Conservation (phyloP, 2,329 filamentous ascomycete genomes). For the Claviceps sp. region DNA sequence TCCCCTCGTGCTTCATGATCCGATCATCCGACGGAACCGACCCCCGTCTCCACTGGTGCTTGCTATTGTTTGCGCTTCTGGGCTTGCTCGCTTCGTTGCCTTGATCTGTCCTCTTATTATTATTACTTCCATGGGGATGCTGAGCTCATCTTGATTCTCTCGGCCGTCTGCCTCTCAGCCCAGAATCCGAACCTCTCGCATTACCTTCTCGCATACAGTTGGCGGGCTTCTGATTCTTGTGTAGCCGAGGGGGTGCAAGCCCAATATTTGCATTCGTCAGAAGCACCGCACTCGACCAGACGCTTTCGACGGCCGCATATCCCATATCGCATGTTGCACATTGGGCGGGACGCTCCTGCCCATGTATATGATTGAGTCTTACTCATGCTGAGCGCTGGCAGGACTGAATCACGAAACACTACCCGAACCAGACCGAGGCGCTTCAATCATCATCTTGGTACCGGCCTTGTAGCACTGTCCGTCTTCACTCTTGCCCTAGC, state of each 20-base stretch:
- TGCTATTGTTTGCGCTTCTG: conserved; percentile 1
- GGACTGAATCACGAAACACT: neutral
- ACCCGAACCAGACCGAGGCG: neutral
- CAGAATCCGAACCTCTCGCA: neutral
- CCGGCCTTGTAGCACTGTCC: neutral
- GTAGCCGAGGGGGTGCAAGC: neutral
- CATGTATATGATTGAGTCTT: neutral
- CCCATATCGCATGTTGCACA: neutral
- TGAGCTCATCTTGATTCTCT: neutral
- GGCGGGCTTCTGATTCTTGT: neutral
- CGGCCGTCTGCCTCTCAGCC: neutral
- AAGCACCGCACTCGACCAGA: neutral
- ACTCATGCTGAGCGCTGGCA: neutral
- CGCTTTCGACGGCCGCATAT: neutral
- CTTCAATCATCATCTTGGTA: neutral
- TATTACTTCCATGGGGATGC: neutral
- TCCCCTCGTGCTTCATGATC: conserved; percentile 3
- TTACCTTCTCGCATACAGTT: neutral
- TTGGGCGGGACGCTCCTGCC: conserved; percentile 1
- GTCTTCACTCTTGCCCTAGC: neutral
- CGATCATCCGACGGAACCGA: conserved; percentile 6
- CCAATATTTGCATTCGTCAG: neutral
- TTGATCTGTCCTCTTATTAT: neutral
- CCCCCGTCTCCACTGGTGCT: conserved; percentile 3
- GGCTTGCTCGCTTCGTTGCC: neutral